phyloP scores from a whole-genome alignment of 1,284 basidiomycete genomes.

The Pseudozyma thailandica region DNA sequence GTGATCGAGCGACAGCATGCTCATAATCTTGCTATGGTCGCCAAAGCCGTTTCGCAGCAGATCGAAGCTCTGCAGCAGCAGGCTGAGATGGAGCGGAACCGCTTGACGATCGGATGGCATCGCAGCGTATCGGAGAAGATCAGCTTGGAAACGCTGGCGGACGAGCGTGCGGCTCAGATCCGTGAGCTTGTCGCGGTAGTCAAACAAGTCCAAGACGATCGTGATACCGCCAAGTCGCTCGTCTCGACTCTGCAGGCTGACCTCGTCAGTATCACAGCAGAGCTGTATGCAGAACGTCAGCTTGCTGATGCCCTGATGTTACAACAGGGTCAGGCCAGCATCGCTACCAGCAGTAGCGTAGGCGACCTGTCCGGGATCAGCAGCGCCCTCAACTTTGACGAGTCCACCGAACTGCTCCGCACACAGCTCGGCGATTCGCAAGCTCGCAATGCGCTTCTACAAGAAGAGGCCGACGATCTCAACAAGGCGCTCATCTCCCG shows the following conservation, averaged over 20 bases:
- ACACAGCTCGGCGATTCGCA: slow-evolving; percentile 18
- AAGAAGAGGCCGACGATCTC: slow-evolving; percentile 24
- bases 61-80: slow-evolving; percentile 8
- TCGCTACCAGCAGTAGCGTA: slow-evolving; percentile 12
- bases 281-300: slow-evolving; percentile 30
- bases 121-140: slow-evolving; percentile 15
- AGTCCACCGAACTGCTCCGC: slow-evolving; percentile 3
- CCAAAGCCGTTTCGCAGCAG: slow-evolving; percentile 29
- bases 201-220: slow-evolving; percentile 45
- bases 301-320: slow-evolving; percentile 16
- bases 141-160: slow-evolving; percentile 19
- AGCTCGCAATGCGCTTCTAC: slow-evolving; percentile 16
- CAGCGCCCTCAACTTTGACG: slow-evolving; percentile 15
- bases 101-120: slow-evolving; percentile 15
- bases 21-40: slow-evolving; percentile 35
- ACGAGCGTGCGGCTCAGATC: slow-evolving; percentile 31
- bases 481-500: slow-evolving; percentile 12
- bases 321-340: slow-evolving; percentile 8
- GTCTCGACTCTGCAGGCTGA: slow-evolving; percentile 18
- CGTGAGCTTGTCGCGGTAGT: slow-evolving; percentile 42
- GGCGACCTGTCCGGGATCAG: slow-evolving; percentile 12
- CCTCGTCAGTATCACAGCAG: slow-evolving; percentile 22
- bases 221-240: slow-evolving; percentile 33
- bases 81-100: slow-evolving; percentile 5
- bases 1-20: slow-evolving; percentile 19